Conservation (phyloP, 192 early-diverging fungal genomes). For the Paraglomus brasilianum region DNA sequence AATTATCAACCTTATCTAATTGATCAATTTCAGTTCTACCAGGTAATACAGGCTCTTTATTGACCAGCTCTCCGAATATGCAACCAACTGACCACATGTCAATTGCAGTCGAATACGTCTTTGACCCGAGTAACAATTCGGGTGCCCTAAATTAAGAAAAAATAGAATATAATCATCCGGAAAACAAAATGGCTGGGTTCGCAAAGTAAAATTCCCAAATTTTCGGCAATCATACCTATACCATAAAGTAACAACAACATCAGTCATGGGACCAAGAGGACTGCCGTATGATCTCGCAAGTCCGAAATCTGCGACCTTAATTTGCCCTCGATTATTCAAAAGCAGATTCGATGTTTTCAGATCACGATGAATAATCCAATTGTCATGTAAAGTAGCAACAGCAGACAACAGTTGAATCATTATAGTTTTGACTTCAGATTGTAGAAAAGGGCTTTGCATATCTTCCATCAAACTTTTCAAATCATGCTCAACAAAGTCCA, state of each 20-base stretch:
- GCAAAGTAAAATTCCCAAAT: too few relatives aligned
- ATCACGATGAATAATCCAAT: constrained; percentile 72
- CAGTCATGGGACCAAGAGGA: constrained; percentile 61
- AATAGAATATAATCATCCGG: background rate
- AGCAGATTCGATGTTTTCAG: constrained; percentile 65
- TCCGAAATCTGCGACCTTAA: constrained; percentile 74
- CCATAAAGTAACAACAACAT: constrained; percentile 70
- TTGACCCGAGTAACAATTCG: constrained; percentile 58
- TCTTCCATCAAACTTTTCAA: constrained; percentile 86
- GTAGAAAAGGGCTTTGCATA: constrained; percentile 77
- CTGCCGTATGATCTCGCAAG: constrained; percentile 63
- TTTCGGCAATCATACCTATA: constrained; percentile 48
- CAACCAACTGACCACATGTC: constrained; percentile 95
- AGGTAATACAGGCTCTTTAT: constrained; percentile 78
- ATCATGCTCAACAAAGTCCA: constrained; percentile 98
- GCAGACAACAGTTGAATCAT: constrained; percentile 68
- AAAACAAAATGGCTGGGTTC: background rate
- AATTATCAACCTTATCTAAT: constrained; percentile 53
- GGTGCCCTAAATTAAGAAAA: constrained; percentile 49
- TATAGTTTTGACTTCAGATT: constrained; percentile 82
- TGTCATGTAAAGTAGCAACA: constrained; percentile 60
- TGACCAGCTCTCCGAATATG: constrained; percentile 93
- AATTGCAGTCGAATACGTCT: constrained; percentile 63
- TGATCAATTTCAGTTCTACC: constrained; percentile 83
- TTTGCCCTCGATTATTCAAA: constrained; percentile 53